Base-by-base conservation (phyloP, 148 eudicot species). In the Rhododendron mucronatum region DNA sequence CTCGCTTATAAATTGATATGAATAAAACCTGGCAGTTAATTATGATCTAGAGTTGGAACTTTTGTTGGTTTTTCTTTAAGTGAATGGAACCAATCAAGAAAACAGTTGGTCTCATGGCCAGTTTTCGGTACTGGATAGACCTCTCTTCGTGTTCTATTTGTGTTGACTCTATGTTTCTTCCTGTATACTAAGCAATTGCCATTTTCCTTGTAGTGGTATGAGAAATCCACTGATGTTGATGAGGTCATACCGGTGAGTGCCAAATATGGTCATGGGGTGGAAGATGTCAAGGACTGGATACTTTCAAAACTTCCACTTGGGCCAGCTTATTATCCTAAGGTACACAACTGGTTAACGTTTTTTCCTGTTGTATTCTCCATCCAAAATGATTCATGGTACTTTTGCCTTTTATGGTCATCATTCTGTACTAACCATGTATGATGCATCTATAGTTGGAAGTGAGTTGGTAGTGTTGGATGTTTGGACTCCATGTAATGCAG, bases 201-300 rank as follows among this genome's bases (percentile, higher is more conserved):
- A 44, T 50, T 50, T 87, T 84, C 26, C 71, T 87, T 91, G 87
- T 90, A 97, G 99, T 97, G 98, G 98, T 95, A 94, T 78, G 98
- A 97, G 89, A 97, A 97, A 86, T 93, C 92, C 87, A 94, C 98
- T 33, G 95, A 93, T 88, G 98, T 93, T 71, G 99, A 97, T 81
- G 99, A 95, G 77, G 99, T 97, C 47, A 97, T 97, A 86, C 99
- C 99, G 77, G 99, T 97, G 87, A 97, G 99, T 92, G 99, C 99
- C 33, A 97, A 95, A 89, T 93, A 89, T 88, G 99, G 98, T 79
- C 98, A 95, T 53, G 99, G 99, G 83, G 95, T 97, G 88, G 98
- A 95, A 26, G 99, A 97, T 90, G 93, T 97, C 87, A 95, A 90
- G 90, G 98, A 94, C 45, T 97, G 99, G 99, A 95, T 97, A 85